Evolutionary conservation across 2,329 filamentous ascomycete genomes (phyloP).

Genomic region (Colletotrichum chrysophilum): DNA sequence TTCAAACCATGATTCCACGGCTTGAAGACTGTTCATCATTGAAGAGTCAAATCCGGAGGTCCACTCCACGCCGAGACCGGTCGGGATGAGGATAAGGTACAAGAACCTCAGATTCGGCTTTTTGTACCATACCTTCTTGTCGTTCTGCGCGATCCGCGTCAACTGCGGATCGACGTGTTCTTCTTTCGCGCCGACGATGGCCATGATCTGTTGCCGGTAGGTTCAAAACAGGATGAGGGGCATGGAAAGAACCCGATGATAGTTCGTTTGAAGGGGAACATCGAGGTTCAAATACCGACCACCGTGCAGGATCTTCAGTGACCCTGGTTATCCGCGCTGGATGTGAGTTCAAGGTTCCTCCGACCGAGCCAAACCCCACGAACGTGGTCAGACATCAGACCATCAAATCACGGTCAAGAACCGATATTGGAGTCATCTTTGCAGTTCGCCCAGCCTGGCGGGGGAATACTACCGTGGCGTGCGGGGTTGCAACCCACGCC

Average conservation of each 20-base stretch:
- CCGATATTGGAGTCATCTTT: not conserved
- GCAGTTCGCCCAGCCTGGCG: not conserved
- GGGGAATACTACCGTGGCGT: not conserved
- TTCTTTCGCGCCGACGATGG: slow-evolving; percentile 38
- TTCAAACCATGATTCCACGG: slow-evolving; percentile 41
- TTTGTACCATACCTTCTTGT: slow-evolving; percentile 41
- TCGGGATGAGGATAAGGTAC: slow-evolving; percentile 45
- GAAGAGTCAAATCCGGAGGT: slow-evolving; percentile 48
- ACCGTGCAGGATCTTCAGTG: not conserved
- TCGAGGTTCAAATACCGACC: not conserved
- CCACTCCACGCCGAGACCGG: slow-evolving; percentile 45
- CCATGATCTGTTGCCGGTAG: slow-evolving; percentile 24
- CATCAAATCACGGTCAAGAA: not conserved
- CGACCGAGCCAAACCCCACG: not conserved
- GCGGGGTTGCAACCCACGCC: slow-evolving; percentile 1
- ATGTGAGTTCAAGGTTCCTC: not conserved
- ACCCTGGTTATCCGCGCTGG: not conserved
- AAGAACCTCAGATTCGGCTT: slow-evolving; percentile 43
- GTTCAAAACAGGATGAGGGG: not conserved
- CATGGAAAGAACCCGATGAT: not conserved
- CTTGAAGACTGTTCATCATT: slow-evolving; percentile 49
- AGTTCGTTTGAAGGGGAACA: not conserved
- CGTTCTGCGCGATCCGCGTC: slow-evolving; percentile 37
- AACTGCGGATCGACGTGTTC: slow-evolving; percentile 38
- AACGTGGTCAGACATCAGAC: not conserved